Evolutionary conservation across 2,329 filamentous ascomycete genomes (phyloP), one percentile per base, ranked within the genome.

Genomic region (Claviceps pazoutovae): DNA sequence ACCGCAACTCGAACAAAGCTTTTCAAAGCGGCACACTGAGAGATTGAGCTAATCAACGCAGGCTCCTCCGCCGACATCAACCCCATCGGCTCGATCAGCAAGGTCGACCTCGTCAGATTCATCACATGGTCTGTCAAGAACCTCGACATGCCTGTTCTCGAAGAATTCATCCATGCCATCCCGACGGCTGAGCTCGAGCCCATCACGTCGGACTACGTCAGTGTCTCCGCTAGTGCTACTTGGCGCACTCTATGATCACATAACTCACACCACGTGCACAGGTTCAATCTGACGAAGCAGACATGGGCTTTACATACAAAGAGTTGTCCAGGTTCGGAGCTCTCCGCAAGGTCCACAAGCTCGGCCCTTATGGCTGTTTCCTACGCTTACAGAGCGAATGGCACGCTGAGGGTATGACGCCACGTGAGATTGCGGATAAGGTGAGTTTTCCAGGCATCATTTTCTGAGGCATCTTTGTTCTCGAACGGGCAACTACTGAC

Each of bases 51-150:
- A 36, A 51, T 19, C 3, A 3, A 16, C 26, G 4, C 13, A 49
- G 45, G 46, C 34, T 57, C 51, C 58, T 73, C 68, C 5, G 75
- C 73, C 0, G 75, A 80, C 19, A 45, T 62, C 2, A 60, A 57
- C 39, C 60, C 60, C 0, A 58, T 62, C 3, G 58, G 60, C 57
- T 56, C 55, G 1, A 55, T 62, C 4, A 56, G 54, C 43, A 86
- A 86, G 62, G 78, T 74, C 1, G 83, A 86, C 57, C 71, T 85
- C 1, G 83, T 82, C 60, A 64, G 72, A 13, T 86, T 87, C 63
- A 82, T 86, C 54, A 65, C 65, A 39, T 86, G 76, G 71, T 72
- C 78, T 1, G 61, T 69, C 30, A 66, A 66, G 38, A 66, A 70
- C 30, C 85, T 84, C 64, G 63, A 73, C 3, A 68, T 86, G 3